These are phyloP conservation scores for Ceratocystis albifundus DNA, from an alignment of 2,329 filamentous ascomycete genomes.

Conservation along the genomic window DNA sequence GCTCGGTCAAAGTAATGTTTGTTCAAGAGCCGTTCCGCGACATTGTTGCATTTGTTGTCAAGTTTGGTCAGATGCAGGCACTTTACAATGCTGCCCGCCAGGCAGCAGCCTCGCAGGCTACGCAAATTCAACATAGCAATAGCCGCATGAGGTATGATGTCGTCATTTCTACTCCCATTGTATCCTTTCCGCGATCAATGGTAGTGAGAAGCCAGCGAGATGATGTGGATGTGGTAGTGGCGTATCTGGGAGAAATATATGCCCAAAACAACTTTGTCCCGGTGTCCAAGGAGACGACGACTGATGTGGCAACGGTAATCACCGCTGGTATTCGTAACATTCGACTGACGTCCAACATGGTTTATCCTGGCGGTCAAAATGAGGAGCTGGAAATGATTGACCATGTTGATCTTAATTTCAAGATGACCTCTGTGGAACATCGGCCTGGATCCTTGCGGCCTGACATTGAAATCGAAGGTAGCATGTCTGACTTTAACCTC, in stretches of 20 bases:
- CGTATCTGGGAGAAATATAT: constrained; percentile 94
- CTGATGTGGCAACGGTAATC: constrained; percentile 71
- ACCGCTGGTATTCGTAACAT: constrained; percentile 87
- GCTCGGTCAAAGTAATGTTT: constrained; percentile 94
- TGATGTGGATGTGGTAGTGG: constrained; percentile 76
- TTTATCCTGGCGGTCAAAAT: constrained; percentile 57
- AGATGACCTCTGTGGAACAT: constrained; percentile 84
- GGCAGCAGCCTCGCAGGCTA: constrained; percentile 86
- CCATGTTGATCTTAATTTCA: constrained; percentile 87
- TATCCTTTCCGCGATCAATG: constrained; percentile 79
- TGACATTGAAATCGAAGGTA: constrained; percentile 81
- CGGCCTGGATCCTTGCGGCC: constrained; percentile 63
- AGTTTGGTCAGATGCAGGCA: constrained; percentile 99
- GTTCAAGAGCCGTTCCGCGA: constrained; percentile 94
- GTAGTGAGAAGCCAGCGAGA: constrained; percentile 56
- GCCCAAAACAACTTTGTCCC: constrained; percentile 72
- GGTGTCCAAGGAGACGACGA: constrained; percentile 39
- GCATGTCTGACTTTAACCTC: constrained; percentile 87
- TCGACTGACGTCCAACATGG: constrained; percentile 75
- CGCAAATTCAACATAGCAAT: constrained; percentile 79
- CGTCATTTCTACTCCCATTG: constrained; percentile 84
- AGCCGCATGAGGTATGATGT: constrained; percentile 91
- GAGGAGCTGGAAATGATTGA: constrained; percentile 96
- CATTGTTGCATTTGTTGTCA: constrained; percentile 94
- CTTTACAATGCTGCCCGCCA: constrained; percentile 95